Evolutionary conservation across 2,329 filamentous ascomycete species (phyloP), one percentile per base, ranked within the genome.

Genomic region (Colletotrichum euphorbiae): DNA sequence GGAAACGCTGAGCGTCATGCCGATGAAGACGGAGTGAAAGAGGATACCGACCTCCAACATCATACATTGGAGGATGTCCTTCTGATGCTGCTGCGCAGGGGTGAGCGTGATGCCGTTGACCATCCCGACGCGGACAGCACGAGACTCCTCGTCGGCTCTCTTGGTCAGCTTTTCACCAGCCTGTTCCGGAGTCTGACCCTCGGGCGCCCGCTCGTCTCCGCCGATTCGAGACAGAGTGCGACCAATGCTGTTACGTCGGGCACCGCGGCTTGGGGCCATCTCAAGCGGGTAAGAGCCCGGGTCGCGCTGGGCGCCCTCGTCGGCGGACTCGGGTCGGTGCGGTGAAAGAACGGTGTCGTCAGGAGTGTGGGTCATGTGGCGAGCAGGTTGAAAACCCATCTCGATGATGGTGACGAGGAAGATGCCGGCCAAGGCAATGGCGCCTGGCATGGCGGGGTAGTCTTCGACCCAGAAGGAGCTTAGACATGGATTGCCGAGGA

Each of bases 321-420:
- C 33, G 33, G 56, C 52, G 13, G 63, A 60, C 6, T 64, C 68
- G 21, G 70, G 43, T 1, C 57, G 33, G 33, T 70, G 59, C 28
- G 72, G 69, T 6, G 54, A 67, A 11, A 46, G 55, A 24, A 51
- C 28, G 13, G 46, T 4, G 51, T 57, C 74, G 71, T 85, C 83
- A 2, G 54, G 58, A 45, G 36, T 3, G 52, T 55, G 46, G 48
- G 54, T 17, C 12, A 75, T 68, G 57, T 77, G 78, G 15, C 80
- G 76, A 15, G 78, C 77, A 0, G 83, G 83, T 45, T 83, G 81
- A 64, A 90, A 87, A 28, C 86, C 80, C 86, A 89, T 97, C 78
- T 98, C 94, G 69, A 98, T 85, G 11, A 90, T 84, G 9, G 95
- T 91, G 6, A 97, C 93, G 9, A 92, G 83, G 73, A 97, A 85